Evolutionary conservation across 2,329 filamentous ascomycete genomes (phyloP).

Genomic region (Delphinella strobiligena): DNA sequence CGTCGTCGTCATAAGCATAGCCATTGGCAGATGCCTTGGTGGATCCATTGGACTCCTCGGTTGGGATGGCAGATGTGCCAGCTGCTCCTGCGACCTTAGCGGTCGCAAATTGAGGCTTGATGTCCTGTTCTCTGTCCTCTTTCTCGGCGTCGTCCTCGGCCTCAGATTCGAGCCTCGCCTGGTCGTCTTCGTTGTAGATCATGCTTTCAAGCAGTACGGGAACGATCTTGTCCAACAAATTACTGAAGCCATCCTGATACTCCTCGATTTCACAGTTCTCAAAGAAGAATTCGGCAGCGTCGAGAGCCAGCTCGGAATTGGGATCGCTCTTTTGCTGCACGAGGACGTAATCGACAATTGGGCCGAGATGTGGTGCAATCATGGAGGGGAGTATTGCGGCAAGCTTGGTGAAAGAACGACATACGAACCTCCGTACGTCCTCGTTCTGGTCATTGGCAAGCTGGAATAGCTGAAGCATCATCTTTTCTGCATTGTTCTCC

Average conservation of each 20-base stretch:
- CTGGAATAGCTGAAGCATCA: conserved; percentile 72
- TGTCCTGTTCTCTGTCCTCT: conserved; percentile 80
- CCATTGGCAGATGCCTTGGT: conserved; percentile 27
- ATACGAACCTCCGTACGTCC: conserved; percentile 85
- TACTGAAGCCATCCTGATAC: conserved; percentile 62
- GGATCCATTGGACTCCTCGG: conserved; percentile 28
- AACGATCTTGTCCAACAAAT: conserved; percentile 72
- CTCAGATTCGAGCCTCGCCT: conserved; percentile 69
- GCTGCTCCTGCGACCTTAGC: conserved; percentile 15
- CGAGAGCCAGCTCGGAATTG: conserved; percentile 80
- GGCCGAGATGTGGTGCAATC: conserved; percentile 74
- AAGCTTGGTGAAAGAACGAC: conserved; percentile 81
- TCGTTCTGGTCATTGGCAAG: conserved; percentile 64
- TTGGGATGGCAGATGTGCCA: background rate
- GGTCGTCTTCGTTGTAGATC: conserved; percentile 93
- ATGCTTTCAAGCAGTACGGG: conserved; percentile 87
- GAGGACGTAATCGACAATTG: conserved; percentile 86
- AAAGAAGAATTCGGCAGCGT: conserved; percentile 96
- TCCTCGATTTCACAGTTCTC: conserved; percentile 79
- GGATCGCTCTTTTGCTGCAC: conserved; percentile 70
- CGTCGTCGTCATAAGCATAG: conserved; percentile 47
- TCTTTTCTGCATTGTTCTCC: conserved; percentile 64
- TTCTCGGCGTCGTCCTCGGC: conserved; percentile 74
- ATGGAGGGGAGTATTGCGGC: conserved; percentile 86
- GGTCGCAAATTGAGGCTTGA: conserved; percentile 85